A percentile compares a stretch with the other conserved stretches of the same genome.
phyloP scores from a whole-genome alignment of 1,139 yeast genomes.

The Hyphopichia fennica region DNA sequence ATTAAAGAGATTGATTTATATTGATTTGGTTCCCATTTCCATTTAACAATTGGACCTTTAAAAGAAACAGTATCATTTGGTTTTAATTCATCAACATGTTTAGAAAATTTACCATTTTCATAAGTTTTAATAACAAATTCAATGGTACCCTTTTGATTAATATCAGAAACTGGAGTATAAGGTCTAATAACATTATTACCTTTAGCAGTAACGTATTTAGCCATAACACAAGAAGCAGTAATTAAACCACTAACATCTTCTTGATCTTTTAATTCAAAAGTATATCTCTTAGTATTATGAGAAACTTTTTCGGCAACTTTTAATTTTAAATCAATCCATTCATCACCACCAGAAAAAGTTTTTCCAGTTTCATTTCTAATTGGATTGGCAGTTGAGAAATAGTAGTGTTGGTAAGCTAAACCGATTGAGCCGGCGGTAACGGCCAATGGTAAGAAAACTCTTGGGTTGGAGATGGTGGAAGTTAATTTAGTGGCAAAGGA shows the following conservation, averaged over 20 bases:
- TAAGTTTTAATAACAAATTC: slow-evolving; percentile 85
- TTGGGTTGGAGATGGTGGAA: slow-evolving; percentile 22
- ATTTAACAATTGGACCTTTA: slow-evolving; percentile 93
- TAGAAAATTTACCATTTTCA: slow-evolving; percentile 81
- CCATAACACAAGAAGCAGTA: slow-evolving; percentile 76
- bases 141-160: slow-evolving; percentile 67
- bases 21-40: slow-evolving; percentile 90
- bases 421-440: slow-evolving; percentile 55
- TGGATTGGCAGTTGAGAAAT: slow-evolving; percentile 22
- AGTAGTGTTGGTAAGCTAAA: slow-evolving; percentile 36
- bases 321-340: slow-evolving; percentile 82
- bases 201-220: slow-evolving; percentile 80
- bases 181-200: slow-evolving; percentile 94
- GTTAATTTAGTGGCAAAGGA: slow-evolving; percentile 18
- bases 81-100: slow-evolving; percentile 70
- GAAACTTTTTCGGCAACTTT: slow-evolving; percentile 56
- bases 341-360: slow-evolving; percentile 66
- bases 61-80: slow-evolving; percentile 81
- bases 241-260: slow-evolving; percentile 77
- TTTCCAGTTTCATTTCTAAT: slow-evolving; percentile 51
- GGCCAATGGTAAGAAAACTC: slow-evolving; percentile 37
- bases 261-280: slow-evolving; percentile 67
- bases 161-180: slow-evolving; percentile 86
- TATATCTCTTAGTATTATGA: slow-evolving; percentile 64
- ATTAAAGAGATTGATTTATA: slow-evolving; percentile 77